Percentiles rank a stretch among this genome's conserved stretches.
These are phyloP conservation scores for Ophiostoma ips DNA, from an alignment of 2,329 filamentous ascomycete species.

Conservation along the genomic window DNA sequence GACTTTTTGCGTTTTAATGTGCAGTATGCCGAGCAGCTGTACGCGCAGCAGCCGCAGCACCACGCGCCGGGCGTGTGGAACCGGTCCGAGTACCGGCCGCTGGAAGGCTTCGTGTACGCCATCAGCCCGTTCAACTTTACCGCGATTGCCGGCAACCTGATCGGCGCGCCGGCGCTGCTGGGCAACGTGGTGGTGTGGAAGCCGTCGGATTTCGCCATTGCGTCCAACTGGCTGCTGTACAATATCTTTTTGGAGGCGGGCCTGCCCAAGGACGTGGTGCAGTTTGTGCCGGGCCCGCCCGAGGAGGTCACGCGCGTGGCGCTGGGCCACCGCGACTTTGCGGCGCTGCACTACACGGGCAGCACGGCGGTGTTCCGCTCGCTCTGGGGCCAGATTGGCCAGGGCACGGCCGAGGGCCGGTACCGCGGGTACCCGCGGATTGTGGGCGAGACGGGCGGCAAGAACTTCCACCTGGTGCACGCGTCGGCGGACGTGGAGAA, in stretches of 20 bases:
- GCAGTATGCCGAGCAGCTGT: conserved; percentile 82
- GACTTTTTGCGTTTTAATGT: conserved; percentile 95
- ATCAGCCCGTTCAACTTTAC: conserved; percentile 96
- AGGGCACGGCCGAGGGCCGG: conserved; percentile 64
- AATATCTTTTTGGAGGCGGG: conserved; percentile 84
- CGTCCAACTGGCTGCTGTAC: conserved; percentile 84
- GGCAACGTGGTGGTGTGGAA: conserved; percentile 97
- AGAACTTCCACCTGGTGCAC: conserved; percentile 39
- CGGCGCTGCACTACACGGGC: conserved; percentile 89
- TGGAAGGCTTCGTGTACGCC: conserved; percentile 93
- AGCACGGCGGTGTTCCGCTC: conserved; percentile 83
- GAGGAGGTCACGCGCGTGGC: conserved; percentile 68
- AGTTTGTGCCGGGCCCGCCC: conserved; percentile 83
- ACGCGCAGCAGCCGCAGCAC: conserved; percentile 73
- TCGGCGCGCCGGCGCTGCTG: conserved; percentile 70
- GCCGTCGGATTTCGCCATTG: conserved; percentile 77
- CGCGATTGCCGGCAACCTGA: conserved; percentile 79
- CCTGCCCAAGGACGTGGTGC: conserved; percentile 76
- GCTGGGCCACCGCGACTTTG: conserved; percentile 65
- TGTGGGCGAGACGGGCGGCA: conserved; percentile 37
- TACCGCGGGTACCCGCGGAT: conserved; percentile 59
- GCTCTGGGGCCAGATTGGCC: conserved; percentile 75
- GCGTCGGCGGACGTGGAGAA: conserved; percentile 31
- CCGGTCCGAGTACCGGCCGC: conserved; percentile 71
- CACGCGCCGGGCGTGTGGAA: conserved; percentile 83